Conservation (phyloP, 106 monocot genomes). For the Acorus calamus region DNA sequence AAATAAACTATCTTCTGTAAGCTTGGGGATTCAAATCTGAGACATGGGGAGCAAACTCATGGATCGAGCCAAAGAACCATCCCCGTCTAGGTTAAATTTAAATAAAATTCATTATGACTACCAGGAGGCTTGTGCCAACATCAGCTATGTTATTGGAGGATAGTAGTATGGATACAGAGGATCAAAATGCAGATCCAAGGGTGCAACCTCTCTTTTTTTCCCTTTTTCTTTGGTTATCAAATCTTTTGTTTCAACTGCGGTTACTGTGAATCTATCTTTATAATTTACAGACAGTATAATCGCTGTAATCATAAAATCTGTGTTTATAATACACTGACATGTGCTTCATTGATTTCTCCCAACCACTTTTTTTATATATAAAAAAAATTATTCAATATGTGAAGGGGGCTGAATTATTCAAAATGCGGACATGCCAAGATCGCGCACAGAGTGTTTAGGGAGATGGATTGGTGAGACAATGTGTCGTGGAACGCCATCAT, state of each 20-base stretch:
- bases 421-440: slow-evolving; percentile 24
- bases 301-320: too few relatives aligned
- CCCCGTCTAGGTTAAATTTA: slow-evolving; percentile 20
- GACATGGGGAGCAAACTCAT: too few relatives aligned
- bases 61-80: neutral
- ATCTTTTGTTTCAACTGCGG: neutral
- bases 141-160: slow-evolving; percentile 48
- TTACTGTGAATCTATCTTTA: too few relatives aligned
- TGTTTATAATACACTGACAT: too few relatives aligned
- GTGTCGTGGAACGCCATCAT: slow-evolving; percentile 46
- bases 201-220: slow-evolving; percentile 4
- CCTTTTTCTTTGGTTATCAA: neutral
- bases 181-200: slow-evolving; percentile 20
- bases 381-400: too few relatives aligned
- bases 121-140: slow-evolving; percentile 46
- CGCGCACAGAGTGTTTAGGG: slow-evolving; percentile 22
- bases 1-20: too few relatives aligned
- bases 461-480: slow-evolving; percentile 12
- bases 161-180: slow-evolving; percentile 24
- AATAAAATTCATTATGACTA: slow-evolving; percentile 24
- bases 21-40: too few relatives aligned
- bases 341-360: too few relatives aligned
- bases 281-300: too few relatives aligned
- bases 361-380: too few relatives aligned
- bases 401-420: slow-evolving; percentile 10